Evolutionary conservation across 2,329 filamentous ascomycete genomes (phyloP), one percentile per base, ranked within the genome.

Genomic region (Ceratocystis eucalypticola): DNA sequence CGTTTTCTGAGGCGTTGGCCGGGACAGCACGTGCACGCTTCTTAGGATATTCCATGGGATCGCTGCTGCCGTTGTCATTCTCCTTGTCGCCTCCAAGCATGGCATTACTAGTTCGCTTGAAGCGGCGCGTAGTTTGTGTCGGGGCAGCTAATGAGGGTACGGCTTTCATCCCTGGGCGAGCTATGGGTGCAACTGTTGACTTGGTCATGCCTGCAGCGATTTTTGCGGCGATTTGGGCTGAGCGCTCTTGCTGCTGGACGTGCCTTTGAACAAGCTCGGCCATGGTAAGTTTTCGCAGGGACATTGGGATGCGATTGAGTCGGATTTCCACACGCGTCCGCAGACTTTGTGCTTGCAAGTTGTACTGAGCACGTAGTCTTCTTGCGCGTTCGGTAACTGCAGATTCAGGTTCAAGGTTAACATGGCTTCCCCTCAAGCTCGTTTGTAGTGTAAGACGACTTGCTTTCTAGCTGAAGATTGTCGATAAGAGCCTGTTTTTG

Each of bases 401-500:
- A 7, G 25, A 20, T 30, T 20, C 30, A 61, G 4, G 5, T 10
- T 28, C 22, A 33, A 57, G 20, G 53, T 67, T 62, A 62, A 57
- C 65, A 62, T 33, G 46, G 45, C 57, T 66, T 8, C 17, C 50
- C 37, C 57, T 53, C 30, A 25, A 44, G 61, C 30, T 25, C 28
- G 3, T 41, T 20, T 48, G 17, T 20, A 53, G 22, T 30, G 28
- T 44, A 7, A 22, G 33, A 65, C 44, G 20, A 75, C 86, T 69
- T 81, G 96, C 91, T 84, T 76, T 96, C 91, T 50, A 96, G 80
- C 73, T 96, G 90, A 48, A 96, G 77, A 72, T 96, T 96, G 72
- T 96, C 90, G 67, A 96, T 87, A 64, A 96, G 78, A 10, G 88
- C 88, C 75, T 94, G 89, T 76, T 96, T 96, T 74, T 96, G 90